These are phyloP conservation scores for Cyclotella atomus DNA, from an alignment of 108 stramenopile genomes.

Conservation along the genomic window DNA sequence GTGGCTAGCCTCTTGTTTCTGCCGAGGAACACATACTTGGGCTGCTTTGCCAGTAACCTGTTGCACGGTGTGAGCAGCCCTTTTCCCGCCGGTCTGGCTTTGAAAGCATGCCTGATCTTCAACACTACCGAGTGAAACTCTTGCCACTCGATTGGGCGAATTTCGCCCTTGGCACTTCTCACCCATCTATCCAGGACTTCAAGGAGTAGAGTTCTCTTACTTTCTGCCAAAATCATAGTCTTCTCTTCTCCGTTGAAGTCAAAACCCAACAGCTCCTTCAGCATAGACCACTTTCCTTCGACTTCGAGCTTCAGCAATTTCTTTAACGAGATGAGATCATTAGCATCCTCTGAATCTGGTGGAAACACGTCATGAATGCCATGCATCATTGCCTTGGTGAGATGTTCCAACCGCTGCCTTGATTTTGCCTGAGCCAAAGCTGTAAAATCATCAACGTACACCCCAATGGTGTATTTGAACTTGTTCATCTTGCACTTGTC, in stretches of 20 bases:
- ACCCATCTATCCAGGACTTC: background rate
- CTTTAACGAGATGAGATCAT: background rate
- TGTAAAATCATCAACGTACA: background rate
- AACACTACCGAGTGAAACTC: background rate
- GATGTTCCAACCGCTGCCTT: background rate
- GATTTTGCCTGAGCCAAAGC: background rate
- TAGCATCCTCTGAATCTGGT: background rate
- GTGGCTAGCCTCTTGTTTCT: background rate
- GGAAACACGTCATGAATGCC: conserved; percentile 2
- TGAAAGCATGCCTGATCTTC: background rate
- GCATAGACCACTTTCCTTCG: background rate
- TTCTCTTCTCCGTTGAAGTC: background rate
- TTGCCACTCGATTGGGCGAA: background rate
- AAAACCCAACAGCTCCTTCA: background rate
- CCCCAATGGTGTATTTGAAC: background rate
- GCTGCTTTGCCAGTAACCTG: background rate
- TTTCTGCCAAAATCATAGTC: background rate
- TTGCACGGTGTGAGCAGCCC: background rate
- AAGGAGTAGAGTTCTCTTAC: background rate
- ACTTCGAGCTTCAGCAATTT: background rate
- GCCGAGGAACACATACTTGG: background rate
- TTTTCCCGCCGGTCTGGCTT: background rate
- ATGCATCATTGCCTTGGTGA: background rate
- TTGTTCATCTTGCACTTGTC: background rate
- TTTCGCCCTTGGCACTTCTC: background rate